Evolutionary conservation across 768 basidiomycete genomes (phyloP).

Genomic region (Lentinula sp.): DNA sequence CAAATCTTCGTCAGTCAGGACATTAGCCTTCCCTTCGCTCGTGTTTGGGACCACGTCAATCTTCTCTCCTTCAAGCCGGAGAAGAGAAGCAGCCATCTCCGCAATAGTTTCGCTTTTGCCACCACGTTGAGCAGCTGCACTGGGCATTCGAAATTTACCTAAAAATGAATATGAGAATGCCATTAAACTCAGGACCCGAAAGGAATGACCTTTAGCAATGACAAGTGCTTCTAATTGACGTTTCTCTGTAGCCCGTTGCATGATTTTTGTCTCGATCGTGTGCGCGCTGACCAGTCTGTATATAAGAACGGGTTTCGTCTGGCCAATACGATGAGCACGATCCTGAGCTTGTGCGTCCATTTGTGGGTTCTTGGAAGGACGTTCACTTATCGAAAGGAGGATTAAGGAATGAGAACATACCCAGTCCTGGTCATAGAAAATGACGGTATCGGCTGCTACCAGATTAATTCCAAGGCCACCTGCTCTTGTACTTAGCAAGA

Average conservation of each 20-base stretch:
- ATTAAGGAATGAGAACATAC: conserved; percentile 30
- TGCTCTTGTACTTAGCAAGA: conserved; percentile 74
- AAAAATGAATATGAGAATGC: background rate
- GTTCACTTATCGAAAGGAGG: background rate
- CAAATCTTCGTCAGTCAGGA: conserved; percentile 80
- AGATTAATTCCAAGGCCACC: conserved; percentile 81
- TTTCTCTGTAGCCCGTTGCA: conserved; percentile 83
- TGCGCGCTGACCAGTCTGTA: conserved; percentile 83
- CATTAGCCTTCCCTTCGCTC: conserved; percentile 58
- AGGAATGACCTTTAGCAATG: conserved; percentile 74
- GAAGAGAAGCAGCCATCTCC: conserved; percentile 73
- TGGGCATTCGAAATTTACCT: conserved; percentile 84
- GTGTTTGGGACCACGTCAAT: conserved; percentile 81
- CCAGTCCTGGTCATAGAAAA: conserved; percentile 93
- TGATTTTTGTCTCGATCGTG: conserved; percentile 89
- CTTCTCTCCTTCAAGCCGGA: conserved; percentile 82
- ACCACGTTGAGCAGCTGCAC: conserved; percentile 35
- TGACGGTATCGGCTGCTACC: conserved; percentile 82
- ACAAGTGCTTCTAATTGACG: conserved; percentile 90
- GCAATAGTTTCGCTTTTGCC: conserved; percentile 63
- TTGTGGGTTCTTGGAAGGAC: conserved; percentile 68
- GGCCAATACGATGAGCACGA: conserved; percentile 93
- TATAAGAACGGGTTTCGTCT: conserved; percentile 84
- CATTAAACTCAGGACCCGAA: background rate
- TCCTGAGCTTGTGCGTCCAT: conserved; percentile 97